Base-by-base conservation (phyloP, 176 grass and related monocot genomes). In the Puya raimondii region DNA sequence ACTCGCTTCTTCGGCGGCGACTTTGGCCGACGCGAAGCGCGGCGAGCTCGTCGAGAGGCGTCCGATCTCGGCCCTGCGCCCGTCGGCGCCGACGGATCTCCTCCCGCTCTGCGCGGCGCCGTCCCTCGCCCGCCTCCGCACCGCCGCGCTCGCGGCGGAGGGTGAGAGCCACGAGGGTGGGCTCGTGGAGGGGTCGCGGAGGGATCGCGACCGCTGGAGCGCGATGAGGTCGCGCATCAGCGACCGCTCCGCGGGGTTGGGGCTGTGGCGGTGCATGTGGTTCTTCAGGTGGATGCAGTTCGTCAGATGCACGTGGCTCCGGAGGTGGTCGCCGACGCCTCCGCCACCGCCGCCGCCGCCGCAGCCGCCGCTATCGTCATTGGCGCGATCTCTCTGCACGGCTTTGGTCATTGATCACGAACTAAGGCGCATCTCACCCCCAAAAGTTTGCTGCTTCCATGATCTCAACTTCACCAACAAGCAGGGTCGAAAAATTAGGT, bases 271-370 rank as follows among this genome's bases (percentile, higher is more conserved):
- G 72, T 76, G 22, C 82, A 80, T 70, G 79, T 96, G 87, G 78
- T 82, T 86, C 68, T 84, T 86, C 80, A 90, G 80, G 78, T 97
- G 94, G 82, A 88, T 84, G 65, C 79, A 90, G 80, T 84, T 92
- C 71, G 89, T 88, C 33, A 97, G 86, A 74, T 93, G 94, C 50
- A 83, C 84, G 63, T 97, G 94, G 77, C 75, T 80, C 51, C 83
- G 79, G 58, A 70, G 74, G 70, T 92, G 93, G 10, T 81, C 79
- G 17, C 75, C 49, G 12, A 76, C 80, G 20, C 66, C 68, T 18
- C 63, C 85, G 12, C 33, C 59, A 49, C 70, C 67, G 74, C 49
- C 73, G 51, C 9, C 65, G 48, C 3, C 23, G 12, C 12, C n/a
- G n/a, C 18, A 58, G 17, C 71, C 54, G 42, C 77, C 64, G 80